These are phyloP conservation scores for Starmera dryadoides DNA, from an alignment of 805 yeast species.

Conservation along the genomic window DNA sequence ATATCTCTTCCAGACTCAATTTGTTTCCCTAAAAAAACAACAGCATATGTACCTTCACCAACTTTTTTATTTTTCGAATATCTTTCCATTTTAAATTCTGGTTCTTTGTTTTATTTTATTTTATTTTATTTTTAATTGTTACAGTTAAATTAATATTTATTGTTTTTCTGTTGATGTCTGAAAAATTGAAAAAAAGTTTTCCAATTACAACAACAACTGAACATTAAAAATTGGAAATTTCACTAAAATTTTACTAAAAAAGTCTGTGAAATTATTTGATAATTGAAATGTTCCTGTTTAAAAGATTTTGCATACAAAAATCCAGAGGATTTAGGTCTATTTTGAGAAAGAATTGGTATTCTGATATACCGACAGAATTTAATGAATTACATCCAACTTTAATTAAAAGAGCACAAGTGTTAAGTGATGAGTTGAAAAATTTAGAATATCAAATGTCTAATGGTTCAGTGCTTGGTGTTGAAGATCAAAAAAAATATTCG, in stretches of 20 bases:
- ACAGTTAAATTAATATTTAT: neutral
- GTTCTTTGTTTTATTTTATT: neutral
- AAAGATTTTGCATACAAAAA: neutral
- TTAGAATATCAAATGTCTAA: conserved; percentile 35
- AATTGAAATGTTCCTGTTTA: neutral
- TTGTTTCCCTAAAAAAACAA: conserved; percentile 80
- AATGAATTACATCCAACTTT: conserved; percentile 43
- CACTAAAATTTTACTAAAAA: too few species aligned
- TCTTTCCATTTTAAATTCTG: conserved; percentile 1
- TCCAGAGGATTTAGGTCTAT: neutral
- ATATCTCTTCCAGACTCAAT: conserved; percentile 47
- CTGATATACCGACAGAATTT: conserved; percentile 6
- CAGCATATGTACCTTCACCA: conserved; percentile 99
- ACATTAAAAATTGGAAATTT: neutral
- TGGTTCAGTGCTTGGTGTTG: conserved; percentile 35
- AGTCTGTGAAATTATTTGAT: too few species aligned
- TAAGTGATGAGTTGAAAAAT: conserved; percentile 31
- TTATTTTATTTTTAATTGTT: neutral
- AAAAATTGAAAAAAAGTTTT: neutral
- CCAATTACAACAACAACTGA: neutral
- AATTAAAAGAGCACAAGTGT: conserved; percentile 35
- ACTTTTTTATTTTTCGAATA: conserved; percentile 60
- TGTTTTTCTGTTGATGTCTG: neutral
- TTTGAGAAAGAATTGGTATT: neutral
- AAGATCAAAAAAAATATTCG: conserved; percentile 42